These are phyloP conservation scores for Ambrosia artemisiifolia DNA, from an alignment of 129 eudicot species.

Conservation along the genomic window DNA sequence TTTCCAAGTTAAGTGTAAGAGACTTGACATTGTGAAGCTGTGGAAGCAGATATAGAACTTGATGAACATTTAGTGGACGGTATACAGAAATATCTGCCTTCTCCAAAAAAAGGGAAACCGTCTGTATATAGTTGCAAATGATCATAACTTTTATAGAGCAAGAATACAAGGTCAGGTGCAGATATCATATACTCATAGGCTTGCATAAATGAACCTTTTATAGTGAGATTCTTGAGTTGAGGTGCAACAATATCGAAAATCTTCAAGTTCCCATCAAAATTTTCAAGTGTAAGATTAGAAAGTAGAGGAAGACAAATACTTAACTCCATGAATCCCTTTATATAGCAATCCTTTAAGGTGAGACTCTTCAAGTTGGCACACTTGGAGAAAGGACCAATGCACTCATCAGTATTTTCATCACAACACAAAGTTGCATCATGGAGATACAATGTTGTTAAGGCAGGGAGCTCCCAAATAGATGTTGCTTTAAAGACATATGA, in stretches of 20 bases:
- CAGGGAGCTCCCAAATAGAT: slow-evolving; percentile 6
- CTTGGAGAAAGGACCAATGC: slow-evolving; percentile 1
- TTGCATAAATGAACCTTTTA: neutral
- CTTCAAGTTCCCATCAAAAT: neutral
- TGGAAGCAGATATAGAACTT: neutral
- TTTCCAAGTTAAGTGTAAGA: slow-evolving; percentile 5
- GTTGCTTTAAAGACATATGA: neutral
- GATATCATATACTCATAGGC: neutral
- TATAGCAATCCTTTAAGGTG: neutral
- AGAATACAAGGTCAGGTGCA: slow-evolving; percentile 10
- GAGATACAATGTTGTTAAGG: slow-evolving; percentile 9
- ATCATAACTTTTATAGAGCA: neutral
- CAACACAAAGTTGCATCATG: neutral
- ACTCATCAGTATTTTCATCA: neutral
- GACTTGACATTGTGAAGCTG: slow-evolving; percentile 2
- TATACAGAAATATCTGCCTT: neutral
- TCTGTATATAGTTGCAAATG: neutral
- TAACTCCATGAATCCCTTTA: neutral
- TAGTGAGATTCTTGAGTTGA: slow-evolving; percentile 21
- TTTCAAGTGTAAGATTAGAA: neutral
- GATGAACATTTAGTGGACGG: neutral
- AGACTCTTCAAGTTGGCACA: slow-evolving; percentile 13
- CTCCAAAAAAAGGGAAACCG: neutral
- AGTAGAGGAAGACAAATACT: neutral
- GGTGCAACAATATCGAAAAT: slow-evolving; percentile 2